Evolutionary conservation across 129 eudicot genomes (phyloP).

Genomic region (Solidago caesia): DNA sequence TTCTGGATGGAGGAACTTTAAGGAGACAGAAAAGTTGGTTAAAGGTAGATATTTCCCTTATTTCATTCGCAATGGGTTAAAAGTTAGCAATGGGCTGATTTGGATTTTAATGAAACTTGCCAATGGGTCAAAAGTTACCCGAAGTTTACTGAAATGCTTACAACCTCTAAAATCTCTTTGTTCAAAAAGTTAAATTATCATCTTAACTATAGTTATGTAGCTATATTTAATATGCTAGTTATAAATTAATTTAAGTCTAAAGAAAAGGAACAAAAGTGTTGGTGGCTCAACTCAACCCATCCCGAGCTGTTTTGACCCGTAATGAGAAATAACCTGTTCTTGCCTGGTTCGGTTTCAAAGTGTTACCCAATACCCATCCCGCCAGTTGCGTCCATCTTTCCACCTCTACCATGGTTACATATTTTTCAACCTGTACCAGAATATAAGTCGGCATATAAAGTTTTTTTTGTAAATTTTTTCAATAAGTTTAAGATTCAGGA

Average conservation of each 20-base stretch:
- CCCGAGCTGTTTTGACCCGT: not conserved
- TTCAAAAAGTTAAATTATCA: not conserved
- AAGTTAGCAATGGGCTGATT: not conserved
- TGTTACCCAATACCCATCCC: too few relatives aligned
- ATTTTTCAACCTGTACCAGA: too few relatives aligned
- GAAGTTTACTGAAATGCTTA: not conserved
- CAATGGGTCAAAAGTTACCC: not conserved
- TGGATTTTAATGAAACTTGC: not conserved
- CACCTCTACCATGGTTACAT: too few relatives aligned
- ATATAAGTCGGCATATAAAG: not conserved
- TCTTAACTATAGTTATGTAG: not conserved
- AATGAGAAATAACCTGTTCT: too few relatives aligned
- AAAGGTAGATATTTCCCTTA: slow-evolving; percentile 46
- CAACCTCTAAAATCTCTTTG: not conserved
- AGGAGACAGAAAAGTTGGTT: slow-evolving; percentile 90
- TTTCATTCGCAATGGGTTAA: not conserved
- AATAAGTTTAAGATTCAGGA: not conserved
- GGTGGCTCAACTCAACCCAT: not conserved
- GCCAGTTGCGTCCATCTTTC: too few relatives aligned
- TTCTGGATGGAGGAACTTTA: slow-evolving; percentile 92
- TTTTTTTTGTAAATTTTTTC: not conserved
- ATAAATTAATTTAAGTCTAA: too few relatives aligned
- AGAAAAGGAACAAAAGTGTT: too few relatives aligned
- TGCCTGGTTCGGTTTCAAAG: too few relatives aligned
- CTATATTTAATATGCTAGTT: not conserved